A percentile compares a stretch with the other conserved stretches of the same genome.
Evolutionary conservation across 306 rosid species (phyloP).

Genomic region (Ceratonia siliqua): DNA sequence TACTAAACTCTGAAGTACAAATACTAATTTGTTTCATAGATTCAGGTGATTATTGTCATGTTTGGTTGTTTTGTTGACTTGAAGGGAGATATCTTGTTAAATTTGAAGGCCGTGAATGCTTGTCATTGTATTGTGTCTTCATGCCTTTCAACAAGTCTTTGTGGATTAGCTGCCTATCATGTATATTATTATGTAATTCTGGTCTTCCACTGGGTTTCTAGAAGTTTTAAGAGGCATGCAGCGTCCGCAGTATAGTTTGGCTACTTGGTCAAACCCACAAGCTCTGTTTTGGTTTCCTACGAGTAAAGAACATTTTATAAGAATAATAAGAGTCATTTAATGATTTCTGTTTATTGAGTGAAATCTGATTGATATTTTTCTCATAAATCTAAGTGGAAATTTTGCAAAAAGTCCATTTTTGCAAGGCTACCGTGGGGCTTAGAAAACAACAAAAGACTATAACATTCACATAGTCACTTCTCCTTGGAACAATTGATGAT

Average conservation of each 20-base stretch:
- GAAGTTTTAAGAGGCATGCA: background rate
- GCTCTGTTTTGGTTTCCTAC: background rate
- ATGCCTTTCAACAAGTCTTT: background rate
- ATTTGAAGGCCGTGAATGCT: background rate
- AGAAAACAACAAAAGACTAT: background rate
- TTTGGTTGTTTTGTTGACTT: background rate
- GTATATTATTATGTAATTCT: background rate
- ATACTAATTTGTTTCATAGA: background rate
- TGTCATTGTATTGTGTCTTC: background rate
- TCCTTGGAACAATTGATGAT: slow-evolving; percentile 21
- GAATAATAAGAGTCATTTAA: background rate
- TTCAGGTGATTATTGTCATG: background rate
- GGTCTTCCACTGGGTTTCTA: background rate
- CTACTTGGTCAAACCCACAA: background rate
- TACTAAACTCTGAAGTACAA: background rate
- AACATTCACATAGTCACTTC: background rate
- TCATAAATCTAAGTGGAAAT: background rate
- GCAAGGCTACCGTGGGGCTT: background rate
- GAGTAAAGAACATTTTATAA: background rate
- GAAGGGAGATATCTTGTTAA: background rate
- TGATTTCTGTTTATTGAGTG: background rate
- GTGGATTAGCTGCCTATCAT: background rate
- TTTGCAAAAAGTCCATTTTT: background rate
- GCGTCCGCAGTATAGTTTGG: background rate
- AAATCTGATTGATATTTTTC: background rate